Conservation (phyloP, 306 rosid species). For the Cucurbita maxima region DNA sequence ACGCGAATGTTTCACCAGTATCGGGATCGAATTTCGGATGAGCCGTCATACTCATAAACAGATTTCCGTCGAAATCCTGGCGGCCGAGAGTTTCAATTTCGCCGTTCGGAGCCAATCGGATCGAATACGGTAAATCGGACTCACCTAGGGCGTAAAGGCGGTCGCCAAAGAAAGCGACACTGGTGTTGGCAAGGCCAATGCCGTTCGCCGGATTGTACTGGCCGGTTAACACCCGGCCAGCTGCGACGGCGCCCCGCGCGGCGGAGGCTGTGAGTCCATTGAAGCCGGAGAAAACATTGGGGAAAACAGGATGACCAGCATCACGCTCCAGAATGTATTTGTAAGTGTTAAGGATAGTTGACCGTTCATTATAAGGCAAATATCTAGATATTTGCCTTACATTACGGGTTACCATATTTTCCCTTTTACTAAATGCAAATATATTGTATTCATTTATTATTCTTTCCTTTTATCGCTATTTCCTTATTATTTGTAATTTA, state of each 20-base stretch:
- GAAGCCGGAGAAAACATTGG: conserved; percentile 69
- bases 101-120: conserved; percentile 24
- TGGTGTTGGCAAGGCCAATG: conserved; percentile 73
- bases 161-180: conserved; percentile 44
- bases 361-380: too few relatives aligned
- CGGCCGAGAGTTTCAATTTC: conserved; percentile 52
- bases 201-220: conserved; percentile 55
- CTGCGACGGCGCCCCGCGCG: conserved; percentile 50
- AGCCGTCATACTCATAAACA: conserved; percentile 60
- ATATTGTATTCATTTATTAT: too few relatives aligned
- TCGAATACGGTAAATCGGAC: conserved; percentile 58
- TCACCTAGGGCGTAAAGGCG: conserved; percentile 64
- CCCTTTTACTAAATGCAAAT: too few relatives aligned
- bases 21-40: conserved; percentile 65
- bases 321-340: conserved; percentile 46
- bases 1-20: conserved; percentile 65
- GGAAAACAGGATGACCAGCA: conserved; percentile 52
- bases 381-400: too few relatives aligned
- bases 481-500: too few relatives aligned
- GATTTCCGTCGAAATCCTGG: conserved; percentile 51
- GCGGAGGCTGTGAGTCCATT: conserved; percentile 49
- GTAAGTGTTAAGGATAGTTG: too few relatives aligned
- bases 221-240: conserved; percentile 42
- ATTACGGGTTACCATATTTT: too few relatives aligned
- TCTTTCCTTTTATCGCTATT: too few relatives aligned